Conservation (phyloP, 139 green algal species). For the Deuterostichococcus epilithicus region DNA sequence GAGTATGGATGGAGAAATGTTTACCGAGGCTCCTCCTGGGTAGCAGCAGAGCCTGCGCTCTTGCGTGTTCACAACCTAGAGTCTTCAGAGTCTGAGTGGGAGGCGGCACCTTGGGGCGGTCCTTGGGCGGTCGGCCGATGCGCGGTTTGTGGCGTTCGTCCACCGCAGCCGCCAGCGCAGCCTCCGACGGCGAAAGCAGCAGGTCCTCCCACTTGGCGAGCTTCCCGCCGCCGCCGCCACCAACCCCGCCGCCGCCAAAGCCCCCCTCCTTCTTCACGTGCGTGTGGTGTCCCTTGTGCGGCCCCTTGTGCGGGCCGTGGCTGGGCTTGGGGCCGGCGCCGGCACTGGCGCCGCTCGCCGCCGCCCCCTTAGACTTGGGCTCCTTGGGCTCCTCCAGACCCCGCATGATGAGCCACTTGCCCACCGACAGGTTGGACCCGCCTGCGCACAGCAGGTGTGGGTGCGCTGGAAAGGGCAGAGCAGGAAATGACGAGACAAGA, state of each 20-base stretch:
- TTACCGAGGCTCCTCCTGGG: too few species aligned
- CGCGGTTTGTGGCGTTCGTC: not conserved
- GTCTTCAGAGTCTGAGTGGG: too few species aligned
- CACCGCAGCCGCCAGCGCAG: not conserved
- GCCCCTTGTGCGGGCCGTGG: not conserved
- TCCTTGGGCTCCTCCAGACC: conserved; percentile 28
- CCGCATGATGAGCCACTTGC: conserved; percentile 50
- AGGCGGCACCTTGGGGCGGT: not conserved
- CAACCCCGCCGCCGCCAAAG: not conserved
- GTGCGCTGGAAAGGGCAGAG: too few species aligned
- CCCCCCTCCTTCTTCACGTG: conserved; percentile 6
- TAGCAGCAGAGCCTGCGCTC: too few species aligned
- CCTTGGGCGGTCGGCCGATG: not conserved
- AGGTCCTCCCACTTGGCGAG: conserved; percentile 1
- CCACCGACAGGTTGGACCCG: conserved; percentile 44
- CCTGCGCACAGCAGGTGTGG: conserved; percentile 20
- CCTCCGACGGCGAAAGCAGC: too few species aligned
- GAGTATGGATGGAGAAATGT: too few species aligned
- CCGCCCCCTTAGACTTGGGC: not conserved
- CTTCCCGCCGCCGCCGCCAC: not conserved
- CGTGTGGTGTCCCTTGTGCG: not conserved
- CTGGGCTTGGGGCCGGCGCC: not conserved
- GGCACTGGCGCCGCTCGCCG: not conserved
- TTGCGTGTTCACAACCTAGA: too few species aligned
- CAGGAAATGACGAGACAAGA: not conserved